Evolutionary conservation across 257 asterid species (phyloP).

Genomic region (Capsicum chinense): DNA sequence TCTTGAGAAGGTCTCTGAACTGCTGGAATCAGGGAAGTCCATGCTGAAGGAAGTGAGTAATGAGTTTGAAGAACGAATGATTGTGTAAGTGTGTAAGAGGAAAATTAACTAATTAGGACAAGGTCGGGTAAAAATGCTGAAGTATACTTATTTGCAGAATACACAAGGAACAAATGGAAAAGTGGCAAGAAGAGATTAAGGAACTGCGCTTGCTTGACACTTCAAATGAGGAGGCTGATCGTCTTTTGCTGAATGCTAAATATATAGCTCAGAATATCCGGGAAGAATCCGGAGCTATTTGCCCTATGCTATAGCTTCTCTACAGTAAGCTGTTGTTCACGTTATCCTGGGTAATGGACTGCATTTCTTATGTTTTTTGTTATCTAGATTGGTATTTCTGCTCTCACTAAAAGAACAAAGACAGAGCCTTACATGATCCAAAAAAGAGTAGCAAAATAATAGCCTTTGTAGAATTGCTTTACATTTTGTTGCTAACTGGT

Average conservation of each 20-base stretch:
- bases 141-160: conserved; percentile 50
- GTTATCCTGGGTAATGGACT: conserved; percentile 7
- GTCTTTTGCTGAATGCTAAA: conserved; percentile 67
- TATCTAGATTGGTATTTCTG: neutral
- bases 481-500: neutral
- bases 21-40: conserved; percentile 88
- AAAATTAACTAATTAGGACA: conserved; percentile 26
- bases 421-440: neutral
- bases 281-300: conserved; percentile 44
- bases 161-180: conserved; percentile 84
- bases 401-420: neutral
- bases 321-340: conserved; percentile 7
- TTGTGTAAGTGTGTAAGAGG: conserved; percentile 56
- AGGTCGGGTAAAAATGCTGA: conserved; percentile 33
- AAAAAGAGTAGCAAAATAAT: neutral
- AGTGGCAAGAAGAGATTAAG: conserved; percentile 92
- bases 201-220: conserved; percentile 75
- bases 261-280: conserved; percentile 60
- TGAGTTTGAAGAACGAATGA: conserved; percentile 80
- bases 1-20: conserved; percentile 70
- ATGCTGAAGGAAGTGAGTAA: conserved; percentile 78
- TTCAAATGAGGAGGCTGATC: conserved; percentile 72
- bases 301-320: neutral
- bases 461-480: neutral
- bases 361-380: neutral